phyloP scores from a whole-genome alignment of 2,329 filamentous ascomycete genomes.

The Karstenula rhodostoma region DNA sequence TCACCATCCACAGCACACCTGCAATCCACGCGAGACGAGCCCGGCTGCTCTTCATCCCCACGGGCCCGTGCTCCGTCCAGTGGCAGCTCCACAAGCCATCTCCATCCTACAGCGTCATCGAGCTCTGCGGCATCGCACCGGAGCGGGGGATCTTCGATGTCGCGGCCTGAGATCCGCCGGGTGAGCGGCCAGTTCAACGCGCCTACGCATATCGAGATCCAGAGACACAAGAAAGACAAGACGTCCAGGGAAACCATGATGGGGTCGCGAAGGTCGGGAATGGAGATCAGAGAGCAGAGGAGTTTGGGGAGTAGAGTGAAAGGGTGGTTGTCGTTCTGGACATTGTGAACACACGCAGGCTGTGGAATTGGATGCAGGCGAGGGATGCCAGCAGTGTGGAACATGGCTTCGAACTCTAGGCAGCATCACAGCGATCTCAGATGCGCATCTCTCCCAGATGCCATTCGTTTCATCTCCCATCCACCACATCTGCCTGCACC shows the following conservation, averaged over 20 bases:
- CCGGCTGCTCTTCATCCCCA: not conserved
- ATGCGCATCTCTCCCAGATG: not conserved
- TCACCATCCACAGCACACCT: not conserved
- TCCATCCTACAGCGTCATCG: conserved; percentile 3
- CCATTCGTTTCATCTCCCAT: not conserved
- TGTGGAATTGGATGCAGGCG: not conserved
- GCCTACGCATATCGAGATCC: conserved; percentile 35
- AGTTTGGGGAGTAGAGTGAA: conserved; percentile 2
- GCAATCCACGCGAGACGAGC: not conserved
- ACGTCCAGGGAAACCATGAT: not conserved
- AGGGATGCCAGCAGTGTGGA: not conserved
- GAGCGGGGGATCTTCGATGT: not conserved
- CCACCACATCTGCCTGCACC: not conserved
- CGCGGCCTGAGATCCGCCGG: conserved; percentile 24
- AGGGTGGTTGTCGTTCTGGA: not conserved
- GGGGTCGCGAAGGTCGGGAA: not conserved
- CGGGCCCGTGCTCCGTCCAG: not conserved
- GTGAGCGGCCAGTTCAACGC: conserved; percentile 40
- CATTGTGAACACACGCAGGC: not conserved
- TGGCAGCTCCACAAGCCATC: not conserved
- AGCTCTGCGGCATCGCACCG: not conserved
- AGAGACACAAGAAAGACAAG: conserved; percentile 22
- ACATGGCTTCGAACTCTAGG: not conserved
- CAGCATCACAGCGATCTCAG: not conserved
- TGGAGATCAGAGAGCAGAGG: not conserved